Conservation (phyloP, 1,139 yeast species). For the Suhomyces choctaworum region DNA sequence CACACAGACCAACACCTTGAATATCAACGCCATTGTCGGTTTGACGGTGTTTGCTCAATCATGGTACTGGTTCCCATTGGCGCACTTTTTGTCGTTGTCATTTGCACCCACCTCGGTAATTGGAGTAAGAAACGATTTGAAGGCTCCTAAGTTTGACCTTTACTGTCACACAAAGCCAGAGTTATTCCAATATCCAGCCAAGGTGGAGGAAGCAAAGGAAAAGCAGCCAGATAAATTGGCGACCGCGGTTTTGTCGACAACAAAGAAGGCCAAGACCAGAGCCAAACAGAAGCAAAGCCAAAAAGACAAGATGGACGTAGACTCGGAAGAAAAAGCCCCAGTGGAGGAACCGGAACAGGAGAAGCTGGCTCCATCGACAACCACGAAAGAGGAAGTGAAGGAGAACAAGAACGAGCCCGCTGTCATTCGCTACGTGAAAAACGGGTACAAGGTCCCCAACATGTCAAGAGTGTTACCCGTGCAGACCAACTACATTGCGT, state of each 20-base stretch:
- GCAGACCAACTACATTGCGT: conserved; percentile 81
- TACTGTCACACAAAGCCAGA: conserved; percentile 81
- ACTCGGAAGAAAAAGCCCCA: conserved; percentile 22
- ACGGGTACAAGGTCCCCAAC: conserved; percentile 70
- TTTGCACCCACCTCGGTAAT: conserved; percentile 90
- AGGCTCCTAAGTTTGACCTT: conserved; percentile 80
- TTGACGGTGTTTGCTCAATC: conserved; percentile 86
- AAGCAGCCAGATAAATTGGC: conserved; percentile 88
- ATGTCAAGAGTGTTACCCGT: conserved; percentile 90
- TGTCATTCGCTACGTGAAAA: conserved; percentile 48
- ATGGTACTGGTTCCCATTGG: conserved; percentile 99
- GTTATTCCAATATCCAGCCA: conserved; percentile 87
- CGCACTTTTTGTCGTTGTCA: conserved; percentile 89
- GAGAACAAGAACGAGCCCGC: conserved; percentile 31
- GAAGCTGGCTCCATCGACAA: conserved; percentile 11
- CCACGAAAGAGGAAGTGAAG: conserved; percentile 25
- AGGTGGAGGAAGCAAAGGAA: conserved; percentile 74
- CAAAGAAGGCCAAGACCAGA: conserved; percentile 88
- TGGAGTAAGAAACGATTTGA: conserved; percentile 83
- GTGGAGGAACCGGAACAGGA: conserved; percentile 20
- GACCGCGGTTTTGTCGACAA: conserved; percentile 92
- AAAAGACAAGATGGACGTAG: conserved; percentile 38
- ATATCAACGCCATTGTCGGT: conserved; percentile 90
- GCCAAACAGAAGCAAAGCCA: conserved; percentile 74
- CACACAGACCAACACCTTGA: conserved; percentile 85